Evolutionary conservation across 2,329 filamentous ascomycete genomes (phyloP).

Genomic region (Colletotrichum australisinense): DNA sequence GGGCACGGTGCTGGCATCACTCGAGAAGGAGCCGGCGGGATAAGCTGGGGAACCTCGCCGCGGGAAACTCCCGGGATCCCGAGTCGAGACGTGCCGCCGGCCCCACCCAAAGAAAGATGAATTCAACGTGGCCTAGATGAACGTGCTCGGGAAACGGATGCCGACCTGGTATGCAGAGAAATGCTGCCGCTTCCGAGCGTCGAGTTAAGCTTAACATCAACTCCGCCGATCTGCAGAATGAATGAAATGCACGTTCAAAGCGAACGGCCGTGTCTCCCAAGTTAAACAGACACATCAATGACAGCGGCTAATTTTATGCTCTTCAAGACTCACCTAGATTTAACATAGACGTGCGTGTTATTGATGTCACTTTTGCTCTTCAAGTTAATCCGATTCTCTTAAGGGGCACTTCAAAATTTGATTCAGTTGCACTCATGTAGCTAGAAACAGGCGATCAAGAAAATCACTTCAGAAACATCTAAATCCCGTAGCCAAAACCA

Average conservation of each 20-base stretch:
- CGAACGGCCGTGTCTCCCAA: not conserved
- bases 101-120: not conserved
- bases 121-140: not conserved
- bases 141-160: not conserved
- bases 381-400: too few species aligned
- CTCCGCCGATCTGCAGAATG: not conserved
- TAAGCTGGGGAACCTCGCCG: not conserved
- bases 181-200: not conserved
- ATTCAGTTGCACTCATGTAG: too few species aligned
- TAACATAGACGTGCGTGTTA: too few species aligned
- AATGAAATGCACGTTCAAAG: not conserved
- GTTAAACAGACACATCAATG: too few species aligned
- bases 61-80: not conserved
- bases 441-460: too few species aligned
- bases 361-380: too few species aligned
- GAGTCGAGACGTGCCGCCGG: not conserved
- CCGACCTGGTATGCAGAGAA: not conserved
- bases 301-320: too few species aligned
- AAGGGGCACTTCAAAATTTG: too few species aligned
- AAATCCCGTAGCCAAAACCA: not conserved
- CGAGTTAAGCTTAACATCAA: not conserved
- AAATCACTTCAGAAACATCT: not conserved
- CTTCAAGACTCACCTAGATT: too few species aligned
- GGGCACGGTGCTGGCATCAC: not conserved
- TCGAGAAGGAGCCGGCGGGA: not conserved